Conservation (phyloP, 1,284 basidiomycete species). For the Sporisorium scitamineum region DNA sequence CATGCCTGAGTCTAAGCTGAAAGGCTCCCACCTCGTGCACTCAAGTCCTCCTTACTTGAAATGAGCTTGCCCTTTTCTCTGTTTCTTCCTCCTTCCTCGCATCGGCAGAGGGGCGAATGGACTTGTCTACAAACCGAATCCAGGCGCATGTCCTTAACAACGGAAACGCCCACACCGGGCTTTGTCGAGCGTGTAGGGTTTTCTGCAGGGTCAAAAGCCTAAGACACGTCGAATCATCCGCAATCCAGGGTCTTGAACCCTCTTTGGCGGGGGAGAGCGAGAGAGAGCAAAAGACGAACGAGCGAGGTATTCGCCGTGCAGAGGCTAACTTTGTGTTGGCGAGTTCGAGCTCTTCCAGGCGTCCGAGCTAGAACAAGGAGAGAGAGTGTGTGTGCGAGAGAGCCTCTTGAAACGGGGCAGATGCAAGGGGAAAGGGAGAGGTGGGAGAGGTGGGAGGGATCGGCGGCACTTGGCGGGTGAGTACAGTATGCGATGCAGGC, state of each 20-base stretch:
- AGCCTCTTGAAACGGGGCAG: neutral
- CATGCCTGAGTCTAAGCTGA: too few species aligned
- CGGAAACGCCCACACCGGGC: neutral
- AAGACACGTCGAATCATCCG: neutral
- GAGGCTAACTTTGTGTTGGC: neutral
- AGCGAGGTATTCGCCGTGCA: neutral
- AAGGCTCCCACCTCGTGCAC: neutral
- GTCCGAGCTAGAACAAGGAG: neutral
- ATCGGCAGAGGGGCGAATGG: neutral
- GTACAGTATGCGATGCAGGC: too few species aligned
- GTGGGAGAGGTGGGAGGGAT: neutral
- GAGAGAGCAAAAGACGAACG: too few species aligned
- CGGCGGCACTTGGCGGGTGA: neutral
- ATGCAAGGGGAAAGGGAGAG: neutral
- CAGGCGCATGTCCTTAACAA: too few species aligned
- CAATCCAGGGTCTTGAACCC: conserved; percentile 5
- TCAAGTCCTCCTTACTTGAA: too few species aligned
- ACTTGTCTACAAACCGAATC: neutral
- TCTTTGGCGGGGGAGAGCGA: neutral
- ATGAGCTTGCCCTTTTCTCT: neutral
- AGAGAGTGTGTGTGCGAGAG: too few species aligned
- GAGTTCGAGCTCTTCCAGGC: too few species aligned
- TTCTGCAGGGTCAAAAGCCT: conserved; percentile 9
- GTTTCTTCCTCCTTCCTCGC: neutral
- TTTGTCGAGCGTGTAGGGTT: neutral